Base-by-base conservation (phyloP, 371 early-diverging fungal genomes). In the Apophysomyces variabilis region DNA sequence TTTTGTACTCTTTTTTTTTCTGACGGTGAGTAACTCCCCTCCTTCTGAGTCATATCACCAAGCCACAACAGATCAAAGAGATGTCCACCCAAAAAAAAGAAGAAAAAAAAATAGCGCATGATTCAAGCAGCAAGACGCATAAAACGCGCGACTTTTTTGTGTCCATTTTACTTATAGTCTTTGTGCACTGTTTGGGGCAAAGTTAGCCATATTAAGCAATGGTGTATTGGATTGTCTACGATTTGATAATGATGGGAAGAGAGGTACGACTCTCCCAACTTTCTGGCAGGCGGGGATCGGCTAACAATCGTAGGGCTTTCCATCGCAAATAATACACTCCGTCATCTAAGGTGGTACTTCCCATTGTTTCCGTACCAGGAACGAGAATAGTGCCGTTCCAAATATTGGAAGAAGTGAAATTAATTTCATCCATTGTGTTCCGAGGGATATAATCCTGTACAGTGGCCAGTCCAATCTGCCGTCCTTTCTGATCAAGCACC, bases 331-430 rank as follows among this genome's bases (percentile, higher is more conserved):
- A 36, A 26, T 66, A 70, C 7, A 46, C 58, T 5, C 70, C 70
- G 21, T 54, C 38, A 7, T 44, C 5, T 3, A 70, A 37, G 0
- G 63, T 57, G 8, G 62, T 57, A 13, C 16, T 32, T 8, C 18
- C 43, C 32, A 39, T 16, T 8, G 61, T 26, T 16, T 45, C 38
- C 6, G 65, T 44, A 36, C 61, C 44, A 8, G 45, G 61, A 5
- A 39, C 58, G 14, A 64, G 60, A 14, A 70, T 35, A 9, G 70
- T 66, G 0, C 70, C 70, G 41, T 70, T 62, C 72, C 72, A 72
- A 4, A 37, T 12, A 16, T 56, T 50, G 14, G 65, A 39, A 16
- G 46, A 60, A 11, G 54, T 21, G 21, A 32, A 66, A 6, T 46
- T 44, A 1, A 12, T 8, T 11, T 8, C 44, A 62, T 47, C 47